These are phyloP conservation scores for Chaetomium globosum DNA, from an alignment of 2,329 filamentous ascomycete species.

Conservation along the genomic window DNA sequence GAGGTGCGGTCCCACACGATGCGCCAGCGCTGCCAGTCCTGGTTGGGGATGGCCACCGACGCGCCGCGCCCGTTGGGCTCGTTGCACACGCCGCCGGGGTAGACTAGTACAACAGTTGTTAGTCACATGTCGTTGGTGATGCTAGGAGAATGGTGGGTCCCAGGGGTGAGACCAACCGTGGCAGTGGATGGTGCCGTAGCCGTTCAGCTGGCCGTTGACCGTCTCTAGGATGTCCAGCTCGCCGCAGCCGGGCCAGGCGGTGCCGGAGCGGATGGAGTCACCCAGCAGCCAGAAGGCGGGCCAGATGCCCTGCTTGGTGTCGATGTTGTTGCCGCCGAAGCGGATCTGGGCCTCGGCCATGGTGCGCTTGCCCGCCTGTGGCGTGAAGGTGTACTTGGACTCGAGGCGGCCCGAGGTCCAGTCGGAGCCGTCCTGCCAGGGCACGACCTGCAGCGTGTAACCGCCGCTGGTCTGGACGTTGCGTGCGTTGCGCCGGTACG, in stretches of 20 bases:
- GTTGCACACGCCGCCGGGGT: conserved; percentile 52
- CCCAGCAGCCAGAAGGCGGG: conserved; percentile 59
- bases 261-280: conserved; percentile 50
- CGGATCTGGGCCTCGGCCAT: conserved; percentile 51
- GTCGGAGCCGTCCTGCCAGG: conserved; percentile 43
- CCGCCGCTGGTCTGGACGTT: conserved; percentile 57
- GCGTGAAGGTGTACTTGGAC: conserved; percentile 51
- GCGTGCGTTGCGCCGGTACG: conserved; percentile 48
- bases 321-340: conserved; percentile 46
- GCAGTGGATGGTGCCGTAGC: conserved; percentile 55
- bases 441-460: conserved; percentile 55
- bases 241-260: conserved; percentile 53
- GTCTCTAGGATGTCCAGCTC: conserved; percentile 57
- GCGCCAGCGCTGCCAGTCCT: conserved; percentile 54
- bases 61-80: conserved; percentile 49
- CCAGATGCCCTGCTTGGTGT: conserved; percentile 54
- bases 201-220: conserved; percentile 50
- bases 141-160: not conserved
- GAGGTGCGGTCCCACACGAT: conserved; percentile 51
- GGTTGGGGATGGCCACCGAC: conserved; percentile 46
- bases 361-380: conserved; percentile 46
- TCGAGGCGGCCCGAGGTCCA: conserved; percentile 58
- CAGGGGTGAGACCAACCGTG: conserved; percentile 34
- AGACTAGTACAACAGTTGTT: conserved; percentile 23
- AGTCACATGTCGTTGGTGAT: not conserved